Base-by-base conservation (phyloP, 352 stramenopile genomes). In the Plasmopara muralis region DNA sequence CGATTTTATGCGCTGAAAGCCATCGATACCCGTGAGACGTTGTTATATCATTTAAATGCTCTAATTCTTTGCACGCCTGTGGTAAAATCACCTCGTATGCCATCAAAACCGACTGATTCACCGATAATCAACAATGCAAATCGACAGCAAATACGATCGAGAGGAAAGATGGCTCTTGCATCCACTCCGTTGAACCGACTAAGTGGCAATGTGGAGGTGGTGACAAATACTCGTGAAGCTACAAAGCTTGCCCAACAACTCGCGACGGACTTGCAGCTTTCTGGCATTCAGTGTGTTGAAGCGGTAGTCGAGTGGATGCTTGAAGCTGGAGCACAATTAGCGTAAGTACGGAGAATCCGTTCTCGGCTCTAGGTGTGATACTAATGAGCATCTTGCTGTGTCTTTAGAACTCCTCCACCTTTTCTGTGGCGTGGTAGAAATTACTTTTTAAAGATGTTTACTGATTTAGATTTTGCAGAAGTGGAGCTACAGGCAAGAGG, bases 231-330 rank as follows among this genome's bases (percentile, higher is more conserved):
- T 7, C 76, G 76, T 8, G 78, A 89, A 60, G 76, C 77, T n/a
- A 85, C 66, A 4, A 82, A 76, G 43, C 46, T 88, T 44, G 79
- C 75, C 0, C 77, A 87, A n/a, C 73, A 87, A 43, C 66, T 90
- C 1, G 75, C 70, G 3, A 70, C 66, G 5, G 73, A 87, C 41
- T 58, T 90, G 6, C 79, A 90, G 48, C 33, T 86, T 39, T 49
- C 66, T 1, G 79, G 79, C 1, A 85, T 88, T 13, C 74, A 88
- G 39, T 83, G 72, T n/a, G 77, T 90, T 5, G 79, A 90, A 67
- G 64, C 71, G 13, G 65, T 90, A 28, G 79, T 90, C 7, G 79
- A 88, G 55, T 90, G 79, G 79, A 90, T 90, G 74, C 65, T 90
- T 9, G 74, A 87, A 45, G 75, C 75, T 33, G 79, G 79, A 14